These are phyloP conservation scores for Suillus subaureus DNA, from an alignment of 768 basidiomycete species.

Conservation along the genomic window DNA sequence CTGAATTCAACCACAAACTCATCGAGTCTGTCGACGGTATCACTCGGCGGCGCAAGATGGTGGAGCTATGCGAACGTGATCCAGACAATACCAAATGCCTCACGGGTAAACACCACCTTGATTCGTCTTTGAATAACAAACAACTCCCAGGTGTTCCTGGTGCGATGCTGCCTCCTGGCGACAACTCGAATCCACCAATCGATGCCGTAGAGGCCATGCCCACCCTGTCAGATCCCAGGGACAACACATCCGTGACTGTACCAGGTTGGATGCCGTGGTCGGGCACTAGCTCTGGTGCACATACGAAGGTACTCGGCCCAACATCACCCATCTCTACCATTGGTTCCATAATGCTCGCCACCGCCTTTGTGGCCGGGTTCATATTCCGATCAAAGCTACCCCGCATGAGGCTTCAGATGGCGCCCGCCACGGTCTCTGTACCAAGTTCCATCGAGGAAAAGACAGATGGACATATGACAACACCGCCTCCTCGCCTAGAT, in stretches of 20 bases:
- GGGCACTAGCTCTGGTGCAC: constrained; percentile 2
- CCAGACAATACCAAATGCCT: constrained; percentile 58
- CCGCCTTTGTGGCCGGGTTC: constrained; percentile 26
- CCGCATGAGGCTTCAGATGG: constrained; percentile 14
- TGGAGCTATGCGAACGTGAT: constrained; percentile 41
- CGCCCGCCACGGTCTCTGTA: constrained; percentile 8
- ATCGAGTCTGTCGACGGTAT: constrained; percentile 49
- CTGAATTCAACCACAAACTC: constrained; percentile 35
- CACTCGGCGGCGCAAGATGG: constrained; percentile 45
- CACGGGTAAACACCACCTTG: constrained; percentile 60
- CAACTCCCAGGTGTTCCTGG: constrained; percentile 62
- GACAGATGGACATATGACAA: not conserved
- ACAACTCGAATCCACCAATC: constrained; percentile 12
- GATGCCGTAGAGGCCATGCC: constrained; percentile 19
- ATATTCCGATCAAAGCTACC: constrained; percentile 26
- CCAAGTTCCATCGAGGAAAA: constrained; percentile 4
- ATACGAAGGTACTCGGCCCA: constrained; percentile 14
- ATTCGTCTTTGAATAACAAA: constrained; percentile 51
- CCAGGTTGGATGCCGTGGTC: constrained; percentile 20
- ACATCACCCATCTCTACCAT: constrained; percentile 19
- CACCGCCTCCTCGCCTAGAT: constrained; percentile 1
- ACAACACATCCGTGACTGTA: constrained; percentile 15
- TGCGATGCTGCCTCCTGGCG: constrained; percentile 33
- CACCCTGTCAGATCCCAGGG: constrained; percentile 19
- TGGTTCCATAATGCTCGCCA: constrained; percentile 26